Evolutionary conservation across 192 early-diverging fungal species (phyloP), one percentile per base, ranked within the genome.

Genomic region (Coemansia sp.): DNA sequence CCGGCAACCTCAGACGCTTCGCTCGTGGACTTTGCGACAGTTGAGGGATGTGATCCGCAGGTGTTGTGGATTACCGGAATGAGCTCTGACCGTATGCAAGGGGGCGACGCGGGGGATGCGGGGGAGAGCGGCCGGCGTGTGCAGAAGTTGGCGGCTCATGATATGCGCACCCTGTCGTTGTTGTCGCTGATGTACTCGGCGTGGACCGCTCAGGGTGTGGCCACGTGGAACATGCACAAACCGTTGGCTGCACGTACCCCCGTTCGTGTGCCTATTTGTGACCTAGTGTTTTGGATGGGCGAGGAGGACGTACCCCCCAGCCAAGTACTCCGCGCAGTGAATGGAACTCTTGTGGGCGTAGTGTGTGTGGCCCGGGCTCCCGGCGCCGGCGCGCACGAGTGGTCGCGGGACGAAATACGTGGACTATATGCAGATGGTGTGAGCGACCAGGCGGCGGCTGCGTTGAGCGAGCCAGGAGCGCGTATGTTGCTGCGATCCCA

Each of bases 291-390:
- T 12, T 89, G 89, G 85, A 59, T 92, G 11, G 69, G 88, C 24
- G 88, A 85, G 55, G 87, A 87, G 55, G 89, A 94, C 23, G 83
- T 98, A 3, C 88, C 91, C 8, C 74, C 82, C 2, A 89, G 88
- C 62, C 93, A 98, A 69, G 59, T 90, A 2, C 72, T 94, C 24
- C 85, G 89, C 61, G 89, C 91, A 1, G 78, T 97, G 20, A 98
- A 96, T 73, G 95, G 92, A 2, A 84, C 83, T 26, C 39, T 97
- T 4, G 93, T 97, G 0, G 94, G 85, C 1, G 74, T 97, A 4
- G 83, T 95, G 8, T 85, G 65, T 7, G 66, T 72, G 22, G 62
- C 71, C 0, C 54, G 48, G n/a, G 66, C 62, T 19, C 74, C 67
- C 5, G 60, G 54, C 29, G 49, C 71, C 2, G 39, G 43, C 10